These are phyloP conservation scores for Huntiella decipiens DNA, from an alignment of 2,329 filamentous ascomycete genomes.

Conservation along the genomic window DNA sequence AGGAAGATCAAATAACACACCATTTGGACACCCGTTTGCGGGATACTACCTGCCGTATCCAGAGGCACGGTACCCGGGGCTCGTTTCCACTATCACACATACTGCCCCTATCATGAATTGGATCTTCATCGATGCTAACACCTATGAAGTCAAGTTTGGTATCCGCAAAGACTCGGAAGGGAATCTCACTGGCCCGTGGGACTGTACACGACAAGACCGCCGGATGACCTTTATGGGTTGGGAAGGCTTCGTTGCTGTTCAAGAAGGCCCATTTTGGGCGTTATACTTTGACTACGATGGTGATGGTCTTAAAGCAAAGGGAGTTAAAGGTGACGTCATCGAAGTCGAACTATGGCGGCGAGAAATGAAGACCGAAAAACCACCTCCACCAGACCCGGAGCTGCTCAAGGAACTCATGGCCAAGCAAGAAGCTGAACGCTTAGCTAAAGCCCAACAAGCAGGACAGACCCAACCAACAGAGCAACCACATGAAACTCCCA, in stretches of 20 bases:
- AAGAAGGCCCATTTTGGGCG: slow-evolving; percentile 25
- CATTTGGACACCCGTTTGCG: slow-evolving; percentile 30
- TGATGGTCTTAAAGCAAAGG: slow-evolving; percentile 24
- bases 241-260: slow-evolving; percentile 31
- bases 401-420: slow-evolving; percentile 6
- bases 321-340: slow-evolving; percentile 29
- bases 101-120: slow-evolving; percentile 32
- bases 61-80: slow-evolving; percentile 26
- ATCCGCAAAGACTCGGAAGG: slow-evolving; percentile 23
- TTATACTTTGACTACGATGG: slow-evolving; percentile 30
- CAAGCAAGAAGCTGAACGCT: slow-evolving; percentile 2
- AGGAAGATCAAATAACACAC: slow-evolving; percentile 15
- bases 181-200: slow-evolving; percentile 28
- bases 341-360: slow-evolving; percentile 35
- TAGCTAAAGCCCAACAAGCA: not conserved
- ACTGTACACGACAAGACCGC: slow-evolving; percentile 32
- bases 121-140: slow-evolving; percentile 28
- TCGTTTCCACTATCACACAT: slow-evolving; percentile 29
- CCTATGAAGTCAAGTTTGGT: slow-evolving; percentile 28
- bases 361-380: slow-evolving; percentile 18
- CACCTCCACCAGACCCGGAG: slow-evolving; percentile 7
- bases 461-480: not conserved
- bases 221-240: slow-evolving; percentile 29
- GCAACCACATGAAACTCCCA: not conserved
- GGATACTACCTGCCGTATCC: slow-evolving; percentile 40